phyloP scores from a whole-genome alignment of 805 yeast species.

The Candida cerambycidarum region DNA sequence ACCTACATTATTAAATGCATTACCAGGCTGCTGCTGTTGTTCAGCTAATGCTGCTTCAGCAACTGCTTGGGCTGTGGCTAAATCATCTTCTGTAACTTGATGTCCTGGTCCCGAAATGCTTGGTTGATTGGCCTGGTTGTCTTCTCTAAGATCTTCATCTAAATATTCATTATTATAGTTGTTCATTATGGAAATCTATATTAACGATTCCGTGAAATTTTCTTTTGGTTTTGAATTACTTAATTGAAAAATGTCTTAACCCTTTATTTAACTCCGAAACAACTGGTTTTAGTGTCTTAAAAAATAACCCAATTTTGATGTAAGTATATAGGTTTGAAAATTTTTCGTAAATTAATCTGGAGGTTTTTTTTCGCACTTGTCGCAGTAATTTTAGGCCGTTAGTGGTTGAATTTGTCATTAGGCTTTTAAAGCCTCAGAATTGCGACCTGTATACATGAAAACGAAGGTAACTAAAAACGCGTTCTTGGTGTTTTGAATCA shows the following conservation, averaged over 20 bases:
- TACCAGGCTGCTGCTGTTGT: constrained; percentile 50
- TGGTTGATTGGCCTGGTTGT: constrained; percentile 1
- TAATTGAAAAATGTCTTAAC: too few species aligned
- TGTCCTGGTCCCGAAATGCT: constrained; percentile 10
- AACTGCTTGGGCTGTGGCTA: constrained; percentile 46
- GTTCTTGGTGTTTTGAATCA: background rate
- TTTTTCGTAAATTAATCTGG: background rate
- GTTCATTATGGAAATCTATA: constrained; percentile 8
- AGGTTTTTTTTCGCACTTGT: constrained; percentile 1
- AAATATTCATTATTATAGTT: constrained; percentile 15
- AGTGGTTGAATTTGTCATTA: background rate
- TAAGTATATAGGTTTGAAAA: background rate
- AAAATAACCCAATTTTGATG: background rate
- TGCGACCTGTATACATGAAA: background rate
- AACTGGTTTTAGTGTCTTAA: too few species aligned
- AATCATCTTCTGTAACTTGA: constrained; percentile 41
- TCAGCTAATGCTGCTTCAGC: constrained; percentile 49
- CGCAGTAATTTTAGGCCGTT: background rate
- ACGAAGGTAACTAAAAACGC: background rate
- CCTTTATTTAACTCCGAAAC: constrained; percentile 3
- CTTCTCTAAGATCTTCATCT: constrained; percentile 13
- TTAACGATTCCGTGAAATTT: background rate
- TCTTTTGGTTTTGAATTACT: too few species aligned
- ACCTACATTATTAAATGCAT: constrained; percentile 85
- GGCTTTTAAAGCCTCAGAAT: too few species aligned